phyloP scores from a whole-genome alignment of 1,139 yeast species.

The Kodamaea ohmeri region DNA sequence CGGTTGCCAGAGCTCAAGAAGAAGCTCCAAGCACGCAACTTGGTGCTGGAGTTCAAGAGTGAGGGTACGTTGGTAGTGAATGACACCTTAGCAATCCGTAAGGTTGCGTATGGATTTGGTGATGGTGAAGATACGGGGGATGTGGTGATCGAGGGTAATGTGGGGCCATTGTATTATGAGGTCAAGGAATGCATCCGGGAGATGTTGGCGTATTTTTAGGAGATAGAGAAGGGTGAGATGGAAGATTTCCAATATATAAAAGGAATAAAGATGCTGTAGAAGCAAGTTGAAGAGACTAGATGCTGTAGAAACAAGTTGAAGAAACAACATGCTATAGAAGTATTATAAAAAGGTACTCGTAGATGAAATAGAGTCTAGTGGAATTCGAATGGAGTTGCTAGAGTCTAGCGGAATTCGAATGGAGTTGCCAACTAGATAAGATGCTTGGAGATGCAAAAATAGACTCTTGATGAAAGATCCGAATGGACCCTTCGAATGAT shows the following conservation, averaged over 20 bases:
- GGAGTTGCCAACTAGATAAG: too few relatives aligned
- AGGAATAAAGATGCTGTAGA: neutral
- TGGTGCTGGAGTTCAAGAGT: conserved; percentile 84
- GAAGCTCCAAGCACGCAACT: conserved; percentile 54
- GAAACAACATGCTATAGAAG: neutral
- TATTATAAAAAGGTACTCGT: too few relatives aligned
- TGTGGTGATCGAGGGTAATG: conserved; percentile 78
- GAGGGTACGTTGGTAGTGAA: conserved; percentile 91
- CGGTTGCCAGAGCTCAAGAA: conserved; percentile 77
- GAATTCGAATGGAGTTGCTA: too few relatives aligned
- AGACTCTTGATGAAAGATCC: too few relatives aligned
- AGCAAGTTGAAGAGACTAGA: neutral
- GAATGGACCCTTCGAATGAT: too few relatives aligned
- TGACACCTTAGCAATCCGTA: conserved; percentile 69
- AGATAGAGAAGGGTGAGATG: neutral
- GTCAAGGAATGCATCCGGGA: conserved; percentile 74
- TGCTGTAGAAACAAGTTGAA: neutral
- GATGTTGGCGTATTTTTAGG: conserved; percentile 71
- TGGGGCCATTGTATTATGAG: conserved; percentile 72
- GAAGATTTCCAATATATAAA: too few relatives aligned
- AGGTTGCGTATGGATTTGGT: conserved; percentile 47
- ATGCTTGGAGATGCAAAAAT: too few relatives aligned
- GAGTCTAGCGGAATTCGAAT: too few relatives aligned
- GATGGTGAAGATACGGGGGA: conserved; percentile 67
- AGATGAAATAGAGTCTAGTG: too few relatives aligned